Evolutionary conservation across 768 basidiomycete species (phyloP), one percentile per base, ranked within the genome.

Genomic region (Epithele typhae): DNA sequence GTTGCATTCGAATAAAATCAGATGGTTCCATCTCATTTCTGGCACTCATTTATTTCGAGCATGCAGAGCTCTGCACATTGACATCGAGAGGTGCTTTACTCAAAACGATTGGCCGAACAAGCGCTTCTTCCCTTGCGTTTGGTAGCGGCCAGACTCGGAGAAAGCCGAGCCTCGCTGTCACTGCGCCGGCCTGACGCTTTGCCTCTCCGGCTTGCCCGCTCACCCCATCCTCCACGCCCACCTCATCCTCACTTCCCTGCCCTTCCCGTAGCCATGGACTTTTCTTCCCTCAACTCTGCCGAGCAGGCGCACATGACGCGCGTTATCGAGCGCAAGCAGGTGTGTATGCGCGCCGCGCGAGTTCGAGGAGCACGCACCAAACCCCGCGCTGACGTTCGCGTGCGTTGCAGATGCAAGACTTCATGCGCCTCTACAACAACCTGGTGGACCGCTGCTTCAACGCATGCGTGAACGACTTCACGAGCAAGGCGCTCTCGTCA

Each of bases 261-360:
- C n/a, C 15, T 32, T 35, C 45, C 45, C 39, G 25, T 50, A 62
- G 49, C 46, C 57, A 94, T 95, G 93, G 93, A 96, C 68, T 90
- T 96, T 64, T 92, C 92, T 56, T 75, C 78, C 54, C 83, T 97
- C 70, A 95, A 86, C 68, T 64, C 81, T 22, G 81, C 92, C 53
- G 95, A 97, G 67, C 92, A 95, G 74, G 90, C 91, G n/a, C 91
- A 93, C 65, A 92, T 99, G 84, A 88, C 80, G 49, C 87, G 82
- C 62, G 69, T 93, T 61, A 92, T 99, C 45, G 95, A 98, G 73
- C 93, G 90, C 74, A 92, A 90, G 75, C 95, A 98, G 84, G 94
- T 87, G 49, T 46, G 73, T 50, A n/a, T 19, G 6, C 25, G 25
- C 25, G 10, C 19, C 21, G n/a, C 8, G 8, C 27, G 14, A 14